phyloP scores from a whole-genome alignment of 768 basidiomycete species.

The Pleurotus cornucopiae region DNA sequence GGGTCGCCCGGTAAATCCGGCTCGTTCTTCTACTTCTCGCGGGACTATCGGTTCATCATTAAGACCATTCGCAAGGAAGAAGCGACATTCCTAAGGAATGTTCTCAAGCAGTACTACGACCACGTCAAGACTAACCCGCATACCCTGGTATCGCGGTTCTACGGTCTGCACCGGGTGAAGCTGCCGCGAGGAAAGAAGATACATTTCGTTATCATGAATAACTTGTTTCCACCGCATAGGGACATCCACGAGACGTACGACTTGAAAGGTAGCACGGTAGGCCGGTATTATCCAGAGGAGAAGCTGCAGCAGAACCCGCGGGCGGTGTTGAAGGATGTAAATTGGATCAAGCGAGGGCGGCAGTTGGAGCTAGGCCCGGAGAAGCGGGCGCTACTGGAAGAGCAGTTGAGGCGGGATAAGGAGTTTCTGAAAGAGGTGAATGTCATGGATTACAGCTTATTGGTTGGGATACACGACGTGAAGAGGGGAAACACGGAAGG shows the following conservation, averaged over 20 bases:
- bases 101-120: conserved; percentile 78
- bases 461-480: conserved; percentile 94
- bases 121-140: conserved; percentile 91
- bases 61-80: conserved; percentile 96
- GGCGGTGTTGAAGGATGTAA: conserved; percentile 92
- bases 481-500: conserved; percentile 89
- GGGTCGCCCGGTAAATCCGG: conserved; percentile 98
- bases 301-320: conserved; percentile 75
- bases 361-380: conserved; percentile 91
- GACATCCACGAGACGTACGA: conserved; percentile 98
- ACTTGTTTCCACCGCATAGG: conserved; percentile 94
- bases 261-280: conserved; percentile 91
- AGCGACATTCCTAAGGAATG: conserved; percentile 86
- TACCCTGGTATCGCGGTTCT: conserved; percentile 90
- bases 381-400: conserved; percentile 85
- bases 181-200: conserved; percentile 91
- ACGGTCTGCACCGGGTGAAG: conserved; percentile 97
- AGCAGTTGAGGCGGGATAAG: conserved; percentile 85
- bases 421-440: conserved; percentile 77
- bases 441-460: conserved; percentile 96
- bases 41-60: conserved; percentile 99
- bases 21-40: conserved; percentile 98
- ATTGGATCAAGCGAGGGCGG: conserved; percentile 85
- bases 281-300: conserved; percentile 83
- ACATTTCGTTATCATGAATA: conserved; percentile 99